Evolutionary conservation across 257 asterid genomes (phyloP), one percentile per base, ranked within the genome.

Genomic region (Solanum habrochaites): DNA sequence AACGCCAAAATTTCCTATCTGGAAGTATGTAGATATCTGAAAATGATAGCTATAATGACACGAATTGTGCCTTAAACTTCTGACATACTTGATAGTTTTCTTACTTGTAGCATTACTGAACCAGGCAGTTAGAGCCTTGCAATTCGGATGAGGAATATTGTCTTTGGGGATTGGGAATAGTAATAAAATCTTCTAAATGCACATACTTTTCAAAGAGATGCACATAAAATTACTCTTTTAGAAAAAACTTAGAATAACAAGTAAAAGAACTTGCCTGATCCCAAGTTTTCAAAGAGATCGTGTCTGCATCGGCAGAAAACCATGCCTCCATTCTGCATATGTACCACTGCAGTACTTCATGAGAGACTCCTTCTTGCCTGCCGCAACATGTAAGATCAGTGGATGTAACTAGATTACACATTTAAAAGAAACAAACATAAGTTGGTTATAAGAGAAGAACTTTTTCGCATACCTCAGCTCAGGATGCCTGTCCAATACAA

Each of bases 281-380:
- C 99, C 99, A 97, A 89, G 96, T 95, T 89, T 93, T 94, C 91
- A 96, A 94, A 82, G 99, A 97, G 89, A 97, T 97, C 94, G 90
- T 94, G 87, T 96, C 98, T 47, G 98, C 97, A 94, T 95, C 99
- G 18, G 99, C 98, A 91, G 99, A 98, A 93, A 97, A 97, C 99
- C 99, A 97, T 37, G 99, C 99, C 89, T 97, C 99, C 99, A 97
- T 95, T 93, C 99, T 92, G 90, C 99, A 95, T 72, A 97, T 93
- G 93, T 91, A 97, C 99, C 99, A 97, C 90, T 97, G 98, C 89
- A 96, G 82, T 86, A 97, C 99, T 92, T 97, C 95, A 86, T 90
- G 88, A 6, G 99, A 97, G n/a, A 94, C 92, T 70, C 98, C 99
- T 90, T 91, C 92, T 92, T 91, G 98, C 90, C 99, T 97, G 92